Percentiles rank a stretch among this genome's conserved stretches.
These are phyloP conservation scores for Daedaleopsis nitida DNA, from an alignment of 768 basidiomycete genomes.

Conservation along the genomic window DNA sequence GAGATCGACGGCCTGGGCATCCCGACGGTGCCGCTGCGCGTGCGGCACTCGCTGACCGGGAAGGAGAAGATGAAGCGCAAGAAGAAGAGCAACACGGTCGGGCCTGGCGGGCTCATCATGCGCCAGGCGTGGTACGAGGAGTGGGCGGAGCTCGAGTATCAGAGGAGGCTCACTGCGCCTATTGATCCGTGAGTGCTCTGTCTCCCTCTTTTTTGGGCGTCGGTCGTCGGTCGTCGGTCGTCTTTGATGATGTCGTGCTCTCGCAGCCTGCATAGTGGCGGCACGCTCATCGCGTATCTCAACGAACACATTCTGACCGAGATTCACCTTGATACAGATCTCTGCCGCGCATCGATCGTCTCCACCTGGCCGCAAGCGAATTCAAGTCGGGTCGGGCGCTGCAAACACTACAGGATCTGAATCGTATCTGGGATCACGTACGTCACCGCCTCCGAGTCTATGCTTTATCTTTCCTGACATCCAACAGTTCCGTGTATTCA, in stretches of 20 bases:
- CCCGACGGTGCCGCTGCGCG: conserved; percentile 58
- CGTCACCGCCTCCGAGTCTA: conserved; percentile 7
- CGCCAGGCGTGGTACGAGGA: conserved; percentile 62
- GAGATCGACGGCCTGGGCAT: conserved; percentile 72
- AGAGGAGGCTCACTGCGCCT: conserved; percentile 40
- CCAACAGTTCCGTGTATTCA: conserved; percentile 59
- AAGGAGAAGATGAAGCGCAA: conserved; percentile 55
- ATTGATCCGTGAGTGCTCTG: conserved; percentile 52
- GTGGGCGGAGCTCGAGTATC: conserved; percentile 67
- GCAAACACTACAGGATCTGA: conserved; percentile 36
- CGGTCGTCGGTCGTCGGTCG: too few relatives aligned
- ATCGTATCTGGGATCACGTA: conserved; percentile 69
- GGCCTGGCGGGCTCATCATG: conserved; percentile 24
- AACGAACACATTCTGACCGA: background rate
- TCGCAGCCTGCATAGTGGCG: too few relatives aligned
- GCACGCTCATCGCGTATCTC: too few relatives aligned
- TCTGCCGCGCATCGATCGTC: conserved; percentile 49
- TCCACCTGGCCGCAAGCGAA: conserved; percentile 59
- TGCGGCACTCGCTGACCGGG: conserved; percentile 63
- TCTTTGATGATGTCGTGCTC: too few relatives aligned
- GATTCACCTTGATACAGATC: conserved; percentile 36
- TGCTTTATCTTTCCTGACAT: background rate
- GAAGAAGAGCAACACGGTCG: conserved; percentile 39
- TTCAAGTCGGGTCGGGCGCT: conserved; percentile 49
- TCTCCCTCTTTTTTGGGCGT: background rate